phyloP scores from a whole-genome alignment of 345 rosid species.

The Eucalyptus sp. region DNA sequence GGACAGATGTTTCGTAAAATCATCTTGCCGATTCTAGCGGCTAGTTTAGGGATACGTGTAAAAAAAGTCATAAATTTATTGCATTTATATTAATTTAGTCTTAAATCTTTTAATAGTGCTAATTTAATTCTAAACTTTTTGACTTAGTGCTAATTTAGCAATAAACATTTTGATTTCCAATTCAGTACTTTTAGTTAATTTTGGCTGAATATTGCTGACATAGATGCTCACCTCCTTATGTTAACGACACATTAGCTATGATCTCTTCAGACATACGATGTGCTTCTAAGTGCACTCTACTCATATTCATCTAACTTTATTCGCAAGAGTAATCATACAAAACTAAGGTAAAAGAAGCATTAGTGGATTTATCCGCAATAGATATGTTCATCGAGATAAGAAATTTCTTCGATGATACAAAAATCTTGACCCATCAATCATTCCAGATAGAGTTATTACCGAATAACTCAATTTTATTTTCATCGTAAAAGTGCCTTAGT shows the following conservation, averaged over 20 bases:
- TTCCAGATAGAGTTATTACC: not conserved
- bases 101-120: too few relatives aligned
- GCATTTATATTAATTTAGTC: too few relatives aligned
- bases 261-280: not conserved
- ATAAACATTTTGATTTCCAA: too few relatives aligned
- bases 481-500: not conserved
- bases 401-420: not conserved
- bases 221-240: fast-evolving
- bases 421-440: not conserved
- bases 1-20: too few relatives aligned
- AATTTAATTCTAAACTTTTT: too few relatives aligned
- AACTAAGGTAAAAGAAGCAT: not conserved
- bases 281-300: not conserved
- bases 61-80: too few relatives aligned
- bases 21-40: too few relatives aligned
- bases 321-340: not conserved
- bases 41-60: too few relatives aligned
- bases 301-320: not conserved
- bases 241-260: too few relatives aligned
- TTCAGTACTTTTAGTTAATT: too few relatives aligned
- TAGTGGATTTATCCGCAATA: not conserved
- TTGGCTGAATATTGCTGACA: too few relatives aligned
- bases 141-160: too few relatives aligned
- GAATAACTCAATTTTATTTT: not conserved
- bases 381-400: not conserved